phyloP scores from a whole-genome alignment of 1,139 yeast species.

The Saccharomycopsis hybrid region DNA sequence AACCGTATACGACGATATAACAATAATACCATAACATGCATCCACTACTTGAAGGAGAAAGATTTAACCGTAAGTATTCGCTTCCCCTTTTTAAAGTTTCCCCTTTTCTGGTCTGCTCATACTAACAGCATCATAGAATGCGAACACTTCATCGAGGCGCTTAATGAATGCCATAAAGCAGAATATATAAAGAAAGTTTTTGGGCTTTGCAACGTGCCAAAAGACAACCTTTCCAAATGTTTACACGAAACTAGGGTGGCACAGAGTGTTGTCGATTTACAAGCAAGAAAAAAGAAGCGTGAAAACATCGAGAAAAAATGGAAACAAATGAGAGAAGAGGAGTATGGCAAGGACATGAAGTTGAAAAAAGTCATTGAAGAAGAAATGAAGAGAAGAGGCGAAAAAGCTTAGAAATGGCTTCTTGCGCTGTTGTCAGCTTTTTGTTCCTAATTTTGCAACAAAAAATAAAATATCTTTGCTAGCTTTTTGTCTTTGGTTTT shows the following conservation, averaged over 20 bases:
- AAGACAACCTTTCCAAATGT: slow-evolving; percentile 73
- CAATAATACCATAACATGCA: slow-evolving; percentile 16
- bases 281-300: slow-evolving; percentile 50
- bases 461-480: too few species aligned
- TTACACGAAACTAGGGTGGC: slow-evolving; percentile 72
- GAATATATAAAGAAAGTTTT: slow-evolving; percentile 68
- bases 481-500: too few species aligned
- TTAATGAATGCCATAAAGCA: slow-evolving; percentile 80
- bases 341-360: slow-evolving; percentile 70
- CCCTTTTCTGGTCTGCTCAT: too few species aligned
- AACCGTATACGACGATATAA: too few species aligned
- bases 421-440: too few species aligned
- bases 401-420: not conserved
- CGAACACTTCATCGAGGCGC: slow-evolving; percentile 74
- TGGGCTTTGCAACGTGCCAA: slow-evolving; percentile 81
- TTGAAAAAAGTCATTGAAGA: slow-evolving; percentile 59
- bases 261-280: slow-evolving; percentile 53
- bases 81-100: too few species aligned
- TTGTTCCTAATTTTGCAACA: too few species aligned
- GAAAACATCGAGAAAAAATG: slow-evolving; percentile 48
- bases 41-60: slow-evolving; percentile 21
- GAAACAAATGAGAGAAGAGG: slow-evolving; percentile 65
- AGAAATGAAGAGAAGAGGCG: slow-evolving; percentile 29
- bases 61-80: slow-evolving; percentile 15
- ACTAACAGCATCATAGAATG: slow-evolving; percentile 42